phyloP scores from a whole-genome alignment of 1,284 basidiomycete genomes.

The Ceratobasidium papillatum region DNA sequence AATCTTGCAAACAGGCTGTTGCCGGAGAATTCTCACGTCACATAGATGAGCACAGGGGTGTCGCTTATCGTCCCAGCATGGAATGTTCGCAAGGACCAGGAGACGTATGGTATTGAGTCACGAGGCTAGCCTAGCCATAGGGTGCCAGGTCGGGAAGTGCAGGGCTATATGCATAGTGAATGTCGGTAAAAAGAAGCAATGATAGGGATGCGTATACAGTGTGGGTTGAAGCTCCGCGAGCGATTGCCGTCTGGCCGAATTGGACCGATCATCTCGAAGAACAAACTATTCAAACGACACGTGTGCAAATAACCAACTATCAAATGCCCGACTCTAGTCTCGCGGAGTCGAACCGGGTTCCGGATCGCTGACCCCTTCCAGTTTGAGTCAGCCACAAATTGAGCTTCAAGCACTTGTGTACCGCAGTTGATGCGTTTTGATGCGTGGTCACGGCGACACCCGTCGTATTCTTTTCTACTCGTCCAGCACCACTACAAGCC shows the following conservation, averaged over 20 bases:
- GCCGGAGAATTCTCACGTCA: slow-evolving; percentile 39
- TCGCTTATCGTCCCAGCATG: slow-evolving; percentile 28
- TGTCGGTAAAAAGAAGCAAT: not conserved
- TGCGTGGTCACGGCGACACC: slow-evolving; percentile 18
- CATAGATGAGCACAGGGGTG: slow-evolving; percentile 6
- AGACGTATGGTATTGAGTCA: slow-evolving; percentile 27
- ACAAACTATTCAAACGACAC: not conserved
- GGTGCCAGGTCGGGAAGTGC: slow-evolving; percentile 5
- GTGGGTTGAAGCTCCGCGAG: slow-evolving; percentile 3
- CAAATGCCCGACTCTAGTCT: not conserved
- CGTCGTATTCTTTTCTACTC: slow-evolving; percentile 7
- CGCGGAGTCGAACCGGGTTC: slow-evolving; percentile 21
- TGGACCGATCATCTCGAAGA: slow-evolving; percentile 20
- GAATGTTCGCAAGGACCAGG: slow-evolving; percentile 16
- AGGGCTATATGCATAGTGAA: not conserved
- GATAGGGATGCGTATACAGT: not conserved
- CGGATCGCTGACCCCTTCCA: slow-evolving; percentile 14
- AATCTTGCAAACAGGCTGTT: slow-evolving; percentile 26
- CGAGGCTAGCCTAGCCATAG: slow-evolving; percentile 16
- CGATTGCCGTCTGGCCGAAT: slow-evolving; percentile 31
- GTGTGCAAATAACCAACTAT: slow-evolving; percentile 24
- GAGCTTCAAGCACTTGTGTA: slow-evolving; percentile 16
- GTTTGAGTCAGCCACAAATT: slow-evolving; percentile 35
- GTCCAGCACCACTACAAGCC: slow-evolving; percentile 8
- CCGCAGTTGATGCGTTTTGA: slow-evolving; percentile 34